Evolutionary conservation across 257 asterid species (phyloP), one percentile per base, ranked within the genome.

Genomic region (Salvia rosmarinus): DNA sequence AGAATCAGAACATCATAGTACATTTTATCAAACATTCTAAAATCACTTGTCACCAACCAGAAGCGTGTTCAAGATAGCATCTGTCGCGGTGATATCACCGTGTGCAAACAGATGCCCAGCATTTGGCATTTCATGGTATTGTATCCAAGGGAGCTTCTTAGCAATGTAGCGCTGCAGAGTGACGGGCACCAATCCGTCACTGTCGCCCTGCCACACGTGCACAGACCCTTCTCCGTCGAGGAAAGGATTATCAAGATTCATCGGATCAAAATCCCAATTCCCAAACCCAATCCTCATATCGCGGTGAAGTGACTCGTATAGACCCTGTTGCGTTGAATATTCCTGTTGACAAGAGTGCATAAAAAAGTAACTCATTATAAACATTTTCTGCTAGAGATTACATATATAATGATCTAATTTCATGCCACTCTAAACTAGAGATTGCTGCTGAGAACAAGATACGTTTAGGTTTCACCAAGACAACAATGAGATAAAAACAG

Each of bases 121-220:
- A 43, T 80, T 70, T 6, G 80, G 68, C 52, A 75, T 2, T 74
- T 80, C 83, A 43, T 80, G 83, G 80, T 77, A 80, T 6, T 72
- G 71, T 66, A 78, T 75, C 96, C 96, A 90, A 6, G 89, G 83
- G 61, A 85, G 89, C 80, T 79, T 85, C 77, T 81, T 17, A 6
- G 80, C 88, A 57, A 90, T 82, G 83, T 65, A 88, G 0, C 85
- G 82, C 54, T 90, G 96, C 73, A 90, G 78, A 6, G 76, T 59
- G 59, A 83, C 82, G 0, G 93, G 95, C 60, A 90, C 96, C 34
- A 90, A 30, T 6, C 90, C 91, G 46, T 90, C 96, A 34, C 86
- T 89, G 16, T 37, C 72, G 0, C 96, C 96, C 0, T 88, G 96
- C 93, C 96, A 90, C 61, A 90, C 39, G 75, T 90, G 96, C 17